Conservation (phyloP, 306 rosid species). For the Gastrolobium villosum region DNA sequence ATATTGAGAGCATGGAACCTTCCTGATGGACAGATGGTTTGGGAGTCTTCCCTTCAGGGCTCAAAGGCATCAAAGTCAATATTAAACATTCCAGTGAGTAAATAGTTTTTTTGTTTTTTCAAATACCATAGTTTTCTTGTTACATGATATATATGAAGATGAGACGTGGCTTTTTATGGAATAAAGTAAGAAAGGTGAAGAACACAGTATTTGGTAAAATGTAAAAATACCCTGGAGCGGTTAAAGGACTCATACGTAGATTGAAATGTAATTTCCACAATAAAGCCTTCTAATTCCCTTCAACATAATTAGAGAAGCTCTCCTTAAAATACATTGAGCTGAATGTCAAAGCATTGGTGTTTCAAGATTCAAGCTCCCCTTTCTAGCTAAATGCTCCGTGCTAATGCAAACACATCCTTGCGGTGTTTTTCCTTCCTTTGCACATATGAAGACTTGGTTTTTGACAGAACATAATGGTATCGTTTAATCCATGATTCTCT, state of each 20-base stretch:
- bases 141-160: constrained; percentile 8
- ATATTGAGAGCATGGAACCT: constrained; percentile 96
- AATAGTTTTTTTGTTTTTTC: constrained; percentile 19
- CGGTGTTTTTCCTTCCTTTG: neutral
- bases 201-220: constrained; percentile 15
- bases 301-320: constrained; percentile 13
- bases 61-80: constrained; percentile 73
- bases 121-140: constrained; percentile 12
- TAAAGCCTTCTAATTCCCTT: constrained; percentile 14
- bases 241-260: constrained; percentile 26
- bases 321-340: constrained; percentile 35
- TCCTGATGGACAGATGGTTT: constrained; percentile 99
- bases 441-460: constrained; percentile 17
- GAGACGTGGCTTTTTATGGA: constrained; percentile 31
- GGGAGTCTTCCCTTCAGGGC: constrained; percentile 86
- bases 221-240: constrained; percentile 5
- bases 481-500: neutral
- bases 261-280: neutral
- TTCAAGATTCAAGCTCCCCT: constrained; percentile 40
- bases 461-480: neutral
- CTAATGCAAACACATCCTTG: constrained; percentile 7
- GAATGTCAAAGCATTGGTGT: constrained; percentile 29
- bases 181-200: constrained; percentile 28
- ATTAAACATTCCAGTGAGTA: constrained; percentile 75
- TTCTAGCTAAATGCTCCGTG: constrained; percentile 12